These are phyloP conservation scores for Didymella pinodella DNA, from an alignment of 2,329 filamentous ascomycete genomes.

Conservation along the genomic window DNA sequence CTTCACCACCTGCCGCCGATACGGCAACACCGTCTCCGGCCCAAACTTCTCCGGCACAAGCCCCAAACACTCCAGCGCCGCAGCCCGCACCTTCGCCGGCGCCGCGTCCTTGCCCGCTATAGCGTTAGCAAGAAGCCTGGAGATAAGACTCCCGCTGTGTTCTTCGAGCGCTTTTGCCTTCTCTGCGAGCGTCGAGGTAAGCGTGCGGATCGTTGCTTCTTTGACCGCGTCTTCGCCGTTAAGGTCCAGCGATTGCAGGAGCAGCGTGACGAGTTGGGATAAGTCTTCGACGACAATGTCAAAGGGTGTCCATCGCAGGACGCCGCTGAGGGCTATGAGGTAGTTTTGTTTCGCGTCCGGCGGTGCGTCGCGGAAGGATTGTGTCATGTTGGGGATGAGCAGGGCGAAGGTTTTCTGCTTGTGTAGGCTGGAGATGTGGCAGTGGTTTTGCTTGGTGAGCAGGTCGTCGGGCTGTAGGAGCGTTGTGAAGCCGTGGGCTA, in stretches of 20 bases:
- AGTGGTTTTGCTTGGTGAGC: conserved; percentile 67
- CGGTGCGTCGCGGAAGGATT: conserved; percentile 58
- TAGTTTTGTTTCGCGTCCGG: conserved; percentile 64
- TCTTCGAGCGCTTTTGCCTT: conserved; percentile 62
- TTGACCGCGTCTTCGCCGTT: conserved; percentile 62
- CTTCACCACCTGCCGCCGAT: conserved; percentile 65
- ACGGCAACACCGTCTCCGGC: conserved; percentile 62
- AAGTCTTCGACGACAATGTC: conserved; percentile 67
- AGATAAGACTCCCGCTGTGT: conserved; percentile 65
- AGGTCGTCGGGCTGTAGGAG: conserved; percentile 69
- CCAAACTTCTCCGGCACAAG: conserved; percentile 59
- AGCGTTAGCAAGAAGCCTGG: conserved; percentile 61
- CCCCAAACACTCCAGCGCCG: conserved; percentile 58
- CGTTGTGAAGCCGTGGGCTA: conserved; percentile 66
- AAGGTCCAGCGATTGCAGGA: conserved; percentile 70
- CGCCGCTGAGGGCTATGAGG: conserved; percentile 68
- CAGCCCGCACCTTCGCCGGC: conserved; percentile 55
- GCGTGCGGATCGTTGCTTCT: conserved; percentile 65
- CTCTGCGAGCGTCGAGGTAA: conserved; percentile 66
- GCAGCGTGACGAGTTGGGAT: conserved; percentile 63
- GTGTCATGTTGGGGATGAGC: conserved; percentile 64
- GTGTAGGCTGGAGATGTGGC: conserved; percentile 66
- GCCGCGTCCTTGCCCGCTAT: conserved; percentile 28
- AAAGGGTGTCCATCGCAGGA: conserved; percentile 67
- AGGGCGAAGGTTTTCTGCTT: conserved; percentile 71